Percentiles rank a stretch among this genome's conserved stretches.
phyloP scores from a whole-genome alignment of 140 eudicot species.

The Artemisia princeps region DNA sequence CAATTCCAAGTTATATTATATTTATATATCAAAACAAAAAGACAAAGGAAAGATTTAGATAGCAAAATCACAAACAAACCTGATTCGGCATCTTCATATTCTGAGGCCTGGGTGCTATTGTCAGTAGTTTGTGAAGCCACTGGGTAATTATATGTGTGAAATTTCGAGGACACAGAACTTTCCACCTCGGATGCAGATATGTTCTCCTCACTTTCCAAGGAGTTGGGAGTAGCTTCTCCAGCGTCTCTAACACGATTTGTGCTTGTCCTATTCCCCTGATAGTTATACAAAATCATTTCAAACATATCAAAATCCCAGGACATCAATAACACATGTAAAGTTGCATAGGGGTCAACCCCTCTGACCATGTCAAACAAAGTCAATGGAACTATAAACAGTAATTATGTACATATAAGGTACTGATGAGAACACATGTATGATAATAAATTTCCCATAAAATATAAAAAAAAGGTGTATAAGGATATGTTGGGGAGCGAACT shows the following conservation, averaged over 20 bases:
- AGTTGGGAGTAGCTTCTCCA: conserved; percentile 42
- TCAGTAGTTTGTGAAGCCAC: conserved; percentile 67
- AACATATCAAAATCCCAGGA: no score
- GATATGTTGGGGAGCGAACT: background rate
- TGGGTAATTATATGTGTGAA: conserved; percentile 39
- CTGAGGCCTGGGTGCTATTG: conserved; percentile 71
- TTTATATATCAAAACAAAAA: background rate
- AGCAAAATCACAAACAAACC: conserved; percentile 35
- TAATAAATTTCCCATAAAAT: background rate
- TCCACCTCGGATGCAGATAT: conserved; percentile 53
- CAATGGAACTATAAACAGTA: no score
- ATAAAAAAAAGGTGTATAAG: background rate
- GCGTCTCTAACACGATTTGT: conserved; percentile 52
- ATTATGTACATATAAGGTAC: no score
- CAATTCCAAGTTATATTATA: conserved; percentile 11
- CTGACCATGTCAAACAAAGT: no score
- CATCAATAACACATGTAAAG: no score
- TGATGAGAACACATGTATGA: background rate
- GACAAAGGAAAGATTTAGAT: conserved; percentile 9
- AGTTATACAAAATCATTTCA: conserved; percentile 6
- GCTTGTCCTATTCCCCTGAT: conserved; percentile 71
- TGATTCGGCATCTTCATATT: conserved; percentile 81
- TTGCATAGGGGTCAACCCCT: no score
- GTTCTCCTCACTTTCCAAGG: conserved; percentile 52
- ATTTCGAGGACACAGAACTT: conserved; percentile 47